Base-by-base conservation (phyloP, 2,329 filamentous ascomycete species). In the Epichloe glyceriae region DNA sequence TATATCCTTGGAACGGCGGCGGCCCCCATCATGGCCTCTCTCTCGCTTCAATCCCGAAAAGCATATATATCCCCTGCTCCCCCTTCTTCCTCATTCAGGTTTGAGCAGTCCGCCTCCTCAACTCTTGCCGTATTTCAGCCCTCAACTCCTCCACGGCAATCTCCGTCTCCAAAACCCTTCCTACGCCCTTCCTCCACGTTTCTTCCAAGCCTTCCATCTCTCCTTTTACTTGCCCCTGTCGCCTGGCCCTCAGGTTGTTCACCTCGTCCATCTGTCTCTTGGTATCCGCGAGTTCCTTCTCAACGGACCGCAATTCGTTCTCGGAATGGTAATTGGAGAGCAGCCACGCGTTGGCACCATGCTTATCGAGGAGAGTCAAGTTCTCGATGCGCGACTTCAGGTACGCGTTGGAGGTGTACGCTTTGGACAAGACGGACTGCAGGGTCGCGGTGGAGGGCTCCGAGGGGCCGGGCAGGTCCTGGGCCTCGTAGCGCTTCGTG, bases 291-390 rank as follows among this genome's bases (percentile, higher is more conserved):
- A 97, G 73, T 60, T 95, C 88, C 43, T 73, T 73, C 73, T 97
- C 91, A 26, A 94, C 62, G 12, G 66, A 66, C 47, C 76, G 75
- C 20, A 69, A 58, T 41, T 88, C 77, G 42, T 80, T 79, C 68
- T 96, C 91, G 19, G 89, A 67, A 57, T 86, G 81, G 59, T 83
- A 80, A 67, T 98, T 98, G 5, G 80, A 80, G 8, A 95, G 77
- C 50, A 98, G 74, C 91, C 93, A 97, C 10, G 88, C 85, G 66
- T 95, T 95, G 69, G 88, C 88, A 57, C 91, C 93, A 66, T 83
- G 83, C 47, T 75, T 75, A 60, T 93, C 86, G 19, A 95, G 78
- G n/a, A 95, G 74, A 1, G 74, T 71, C 17, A 95, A 78, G 66
- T 80, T 74, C 34, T 72, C 60, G 37, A 70, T 64, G 3, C 79